Percentiles rank a stretch among this genome's conserved stretches.
These are phyloP conservation scores for Mucor lusitanicus DNA, from an alignment of 371 early-diverging fungal species.

Conservation along the genomic window DNA sequence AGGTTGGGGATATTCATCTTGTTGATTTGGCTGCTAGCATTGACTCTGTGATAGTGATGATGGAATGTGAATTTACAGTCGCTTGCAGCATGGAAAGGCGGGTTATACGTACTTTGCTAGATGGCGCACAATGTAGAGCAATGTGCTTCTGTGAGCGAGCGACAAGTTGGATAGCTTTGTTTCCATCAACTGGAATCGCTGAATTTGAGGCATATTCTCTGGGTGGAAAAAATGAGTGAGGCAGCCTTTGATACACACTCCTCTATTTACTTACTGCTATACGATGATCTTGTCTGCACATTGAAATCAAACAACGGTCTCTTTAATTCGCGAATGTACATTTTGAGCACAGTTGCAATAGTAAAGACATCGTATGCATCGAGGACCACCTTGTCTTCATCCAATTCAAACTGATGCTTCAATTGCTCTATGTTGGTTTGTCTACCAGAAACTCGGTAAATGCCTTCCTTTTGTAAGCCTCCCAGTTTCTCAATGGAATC, in stretches of 20 bases:
- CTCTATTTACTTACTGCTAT: conserved; percentile 58
- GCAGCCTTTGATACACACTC: background rate
- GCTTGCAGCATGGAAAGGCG: too few relatives aligned
- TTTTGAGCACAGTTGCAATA: conserved; percentile 64
- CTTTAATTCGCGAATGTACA: conserved; percentile 64
- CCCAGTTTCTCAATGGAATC: conserved; percentile 64
- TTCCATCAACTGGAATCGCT: conserved; percentile 29
- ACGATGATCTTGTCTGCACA: conserved; percentile 52
- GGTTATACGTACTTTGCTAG: conserved; percentile 46
- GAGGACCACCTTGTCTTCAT: conserved; percentile 48
- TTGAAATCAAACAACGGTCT: conserved; percentile 61
- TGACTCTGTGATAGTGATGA: conserved; percentile 23
- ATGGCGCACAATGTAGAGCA: conserved; percentile 50
- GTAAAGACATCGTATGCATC: conserved; percentile 58
- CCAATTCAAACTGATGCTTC: conserved; percentile 54
- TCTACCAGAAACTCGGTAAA: conserved; percentile 72
- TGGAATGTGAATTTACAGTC: too few relatives aligned
- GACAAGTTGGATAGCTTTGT: conserved; percentile 44
- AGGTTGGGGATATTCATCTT: conserved; percentile 64
- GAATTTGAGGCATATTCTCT: conserved; percentile 23
- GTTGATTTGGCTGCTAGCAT: conserved; percentile 43
- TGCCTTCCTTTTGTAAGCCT: conserved; percentile 68
- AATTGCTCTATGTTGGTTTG: conserved; percentile 60
- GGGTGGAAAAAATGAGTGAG: background rate
- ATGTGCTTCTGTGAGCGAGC: conserved; percentile 54